phyloP scores from a whole-genome alignment of 352 stramenopile genomes.

The Phytophthora kernoviae region DNA sequence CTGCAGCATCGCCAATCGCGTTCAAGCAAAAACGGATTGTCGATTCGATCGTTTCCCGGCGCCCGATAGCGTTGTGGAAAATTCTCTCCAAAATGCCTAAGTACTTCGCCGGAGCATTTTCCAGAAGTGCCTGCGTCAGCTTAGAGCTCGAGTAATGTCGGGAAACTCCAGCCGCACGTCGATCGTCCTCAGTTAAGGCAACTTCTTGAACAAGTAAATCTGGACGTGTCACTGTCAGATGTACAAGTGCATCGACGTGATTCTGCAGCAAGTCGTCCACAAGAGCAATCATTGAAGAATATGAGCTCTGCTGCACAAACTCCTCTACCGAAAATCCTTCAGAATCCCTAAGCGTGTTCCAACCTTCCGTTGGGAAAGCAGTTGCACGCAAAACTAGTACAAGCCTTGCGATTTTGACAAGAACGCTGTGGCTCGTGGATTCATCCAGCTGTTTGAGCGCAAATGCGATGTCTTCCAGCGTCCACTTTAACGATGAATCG shows the following conservation, averaged over 20 bases:
- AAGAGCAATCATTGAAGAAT: conserved; percentile 39
- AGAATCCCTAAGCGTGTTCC: conserved; percentile 28
- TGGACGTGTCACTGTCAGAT: conserved; percentile 63
- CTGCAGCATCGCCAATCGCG: conserved; percentile 46
- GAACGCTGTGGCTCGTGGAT: conserved; percentile 49
- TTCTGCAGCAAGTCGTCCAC: conserved; percentile 48
- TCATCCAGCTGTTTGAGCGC: conserved; percentile 59
- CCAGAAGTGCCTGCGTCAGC: conserved; percentile 50
- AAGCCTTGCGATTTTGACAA: conserved; percentile 66
- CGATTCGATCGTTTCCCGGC: conserved; percentile 58
- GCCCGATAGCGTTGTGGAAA: conserved; percentile 53
- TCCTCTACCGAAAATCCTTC: conserved; percentile 6
- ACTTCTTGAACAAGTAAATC: conserved; percentile 53
- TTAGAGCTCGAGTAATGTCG: conserved; percentile 43
- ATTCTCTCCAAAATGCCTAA: conserved; percentile 62
- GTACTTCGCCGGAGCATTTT: conserved; percentile 47
- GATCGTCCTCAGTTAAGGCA: neutral
- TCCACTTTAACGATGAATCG: conserved; percentile 76
- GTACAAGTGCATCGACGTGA: conserved; percentile 53
- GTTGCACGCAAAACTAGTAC: conserved; percentile 64
- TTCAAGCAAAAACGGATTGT: conserved; percentile 63
- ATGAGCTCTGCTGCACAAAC: conserved; percentile 36
- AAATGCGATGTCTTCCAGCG: conserved; percentile 70
- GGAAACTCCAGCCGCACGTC: conserved; percentile 3
- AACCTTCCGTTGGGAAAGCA: conserved; percentile 29